Evolutionary conservation across 305 asterid genomes (phyloP).

Genomic region (Fraxinus nigra): DNA sequence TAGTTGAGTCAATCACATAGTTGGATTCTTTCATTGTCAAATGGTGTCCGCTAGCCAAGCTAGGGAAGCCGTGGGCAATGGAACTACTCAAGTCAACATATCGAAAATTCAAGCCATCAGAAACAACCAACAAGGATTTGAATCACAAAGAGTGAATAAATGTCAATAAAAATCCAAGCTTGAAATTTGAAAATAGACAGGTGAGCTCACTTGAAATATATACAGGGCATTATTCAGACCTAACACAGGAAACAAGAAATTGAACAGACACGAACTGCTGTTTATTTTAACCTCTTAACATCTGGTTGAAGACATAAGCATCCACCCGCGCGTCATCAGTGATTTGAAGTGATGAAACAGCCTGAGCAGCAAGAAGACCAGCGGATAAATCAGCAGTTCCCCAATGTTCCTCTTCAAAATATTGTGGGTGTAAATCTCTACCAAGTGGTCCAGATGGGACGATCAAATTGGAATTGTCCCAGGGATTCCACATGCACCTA

Average conservation of each 20-base stretch:
- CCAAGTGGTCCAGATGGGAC: constrained; percentile 42
- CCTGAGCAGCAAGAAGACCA: constrained; percentile 77
- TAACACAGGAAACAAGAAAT: constrained; percentile 25
- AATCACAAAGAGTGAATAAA: constrained; percentile 8
- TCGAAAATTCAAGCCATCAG: not conserved
- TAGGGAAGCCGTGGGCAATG: not conserved
- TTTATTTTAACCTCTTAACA: constrained; percentile 49
- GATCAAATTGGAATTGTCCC: constrained; percentile 42
- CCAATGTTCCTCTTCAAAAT: constrained; percentile 47
- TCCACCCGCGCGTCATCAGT: constrained; percentile 67
- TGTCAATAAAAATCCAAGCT: constrained; percentile 29
- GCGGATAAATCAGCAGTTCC: constrained; percentile 55
- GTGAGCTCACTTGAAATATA: constrained; percentile 35
- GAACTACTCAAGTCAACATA: not conserved
- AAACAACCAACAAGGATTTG: constrained; percentile 2
- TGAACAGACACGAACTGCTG: not conserved
- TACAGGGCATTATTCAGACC: constrained; percentile 47
- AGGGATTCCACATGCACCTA: constrained; percentile 37
- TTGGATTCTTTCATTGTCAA: not conserved
- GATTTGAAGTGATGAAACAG: constrained; percentile 74
- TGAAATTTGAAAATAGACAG: constrained; percentile 21
- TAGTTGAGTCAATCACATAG: not conserved
- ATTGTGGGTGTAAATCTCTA: constrained; percentile 41
- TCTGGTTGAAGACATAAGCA: constrained; percentile 47
- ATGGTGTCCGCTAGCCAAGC: not conserved